phyloP scores from a whole-genome alignment of 768 basidiomycete genomes.

The Rhodosporidiobolus odoratus region DNA sequence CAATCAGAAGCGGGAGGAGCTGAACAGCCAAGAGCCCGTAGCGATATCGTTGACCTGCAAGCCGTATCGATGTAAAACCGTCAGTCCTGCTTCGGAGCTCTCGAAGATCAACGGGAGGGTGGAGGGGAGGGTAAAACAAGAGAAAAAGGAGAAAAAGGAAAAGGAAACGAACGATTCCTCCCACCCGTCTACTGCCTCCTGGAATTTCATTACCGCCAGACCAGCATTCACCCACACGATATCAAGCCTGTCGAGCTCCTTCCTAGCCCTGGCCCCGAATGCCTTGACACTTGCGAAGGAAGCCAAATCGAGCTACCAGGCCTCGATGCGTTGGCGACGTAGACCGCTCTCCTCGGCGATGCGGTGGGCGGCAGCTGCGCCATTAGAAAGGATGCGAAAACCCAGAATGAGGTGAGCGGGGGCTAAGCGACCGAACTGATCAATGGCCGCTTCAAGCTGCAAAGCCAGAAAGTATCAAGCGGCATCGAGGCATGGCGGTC shows the following conservation, averaged over 20 bases:
- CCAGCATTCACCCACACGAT: constrained; percentile 1
- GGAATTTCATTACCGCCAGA: constrained; percentile 12
- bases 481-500: neutral
- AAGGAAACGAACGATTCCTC: constrained; percentile 46
- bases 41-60: constrained; percentile 54
- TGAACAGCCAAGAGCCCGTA: constrained; percentile 49
- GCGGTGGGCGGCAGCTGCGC: neutral
- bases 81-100: neutral
- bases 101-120: neutral
- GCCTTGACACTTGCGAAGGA: constrained; percentile 50
- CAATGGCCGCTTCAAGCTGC: constrained; percentile 5
- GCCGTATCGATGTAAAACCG: constrained; percentile 44
- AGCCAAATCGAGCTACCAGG: constrained; percentile 51
- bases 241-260: constrained; percentile 50
- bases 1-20: constrained; percentile 51
- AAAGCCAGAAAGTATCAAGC: neutral
- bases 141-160: neutral
- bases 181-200: constrained; percentile 51
- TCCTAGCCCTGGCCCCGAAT: constrained; percentile 48
- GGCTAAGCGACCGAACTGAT: constrained; percentile 1
- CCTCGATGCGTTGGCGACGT: constrained; percentile 44
- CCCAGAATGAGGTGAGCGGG: constrained; percentile 24
- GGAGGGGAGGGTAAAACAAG: neutral
- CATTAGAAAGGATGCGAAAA: neutral
- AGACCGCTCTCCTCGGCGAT: constrained; percentile 41